Conservation (phyloP, 805 yeast genomes). For the Metschnikowia noctiluminum region DNA sequence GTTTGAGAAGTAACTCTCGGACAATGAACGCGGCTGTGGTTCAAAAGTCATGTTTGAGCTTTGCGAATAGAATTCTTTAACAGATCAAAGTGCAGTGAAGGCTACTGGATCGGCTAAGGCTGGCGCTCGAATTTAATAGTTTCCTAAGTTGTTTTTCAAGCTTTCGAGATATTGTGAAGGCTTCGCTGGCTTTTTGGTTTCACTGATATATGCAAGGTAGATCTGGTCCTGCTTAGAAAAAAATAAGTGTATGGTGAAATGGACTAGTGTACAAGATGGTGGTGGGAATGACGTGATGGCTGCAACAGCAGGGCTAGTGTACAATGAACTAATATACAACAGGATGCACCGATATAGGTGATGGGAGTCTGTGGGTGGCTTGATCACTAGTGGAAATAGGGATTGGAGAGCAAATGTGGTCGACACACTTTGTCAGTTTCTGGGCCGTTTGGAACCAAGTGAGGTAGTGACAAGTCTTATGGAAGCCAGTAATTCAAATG, state of each 20-base stretch:
- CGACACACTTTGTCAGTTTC: background rate
- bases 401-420: background rate
- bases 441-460: no score
- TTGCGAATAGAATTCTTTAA: no score
- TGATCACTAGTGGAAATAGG: background rate
- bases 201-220: no score
- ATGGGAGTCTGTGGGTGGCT: background rate
- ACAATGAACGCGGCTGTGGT: slow-evolving; percentile 23
- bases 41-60: slow-evolving; percentile 16
- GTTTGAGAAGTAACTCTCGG: slow-evolving; percentile 25
- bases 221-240: background rate
- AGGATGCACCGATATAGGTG: slow-evolving; percentile 2
- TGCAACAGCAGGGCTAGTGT: background rate
- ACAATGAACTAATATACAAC: slow-evolving; percentile 14
- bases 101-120: no score
- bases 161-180: no score
- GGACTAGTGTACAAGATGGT: background rate
- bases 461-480: no score
- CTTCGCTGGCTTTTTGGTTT: no score
- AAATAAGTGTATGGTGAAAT: slow-evolving; percentile 10
- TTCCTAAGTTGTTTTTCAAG: no score
- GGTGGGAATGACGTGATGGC: background rate
- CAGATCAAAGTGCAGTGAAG: background rate
- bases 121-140: no score
- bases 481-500: no score